Conservation (phyloP, 768 basidiomycete genomes). For the Phaeotremella skinneri region DNA sequence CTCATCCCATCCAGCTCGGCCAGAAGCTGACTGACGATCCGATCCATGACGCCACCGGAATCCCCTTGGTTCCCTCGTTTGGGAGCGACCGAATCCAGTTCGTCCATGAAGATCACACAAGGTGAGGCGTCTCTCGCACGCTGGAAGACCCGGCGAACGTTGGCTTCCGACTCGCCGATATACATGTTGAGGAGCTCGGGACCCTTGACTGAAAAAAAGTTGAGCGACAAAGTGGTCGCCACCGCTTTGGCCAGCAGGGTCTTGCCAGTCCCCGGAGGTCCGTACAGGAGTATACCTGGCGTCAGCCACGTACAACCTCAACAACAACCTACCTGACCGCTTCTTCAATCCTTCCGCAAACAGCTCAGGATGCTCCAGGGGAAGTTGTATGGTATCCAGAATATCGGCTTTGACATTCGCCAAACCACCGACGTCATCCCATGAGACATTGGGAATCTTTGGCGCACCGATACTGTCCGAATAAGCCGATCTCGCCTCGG, state of each 20-base stretch:
- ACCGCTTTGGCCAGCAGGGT: constrained; percentile 94
- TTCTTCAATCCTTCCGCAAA: constrained; percentile 92
- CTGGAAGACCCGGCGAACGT: constrained; percentile 70
- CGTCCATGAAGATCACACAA: constrained; percentile 96
- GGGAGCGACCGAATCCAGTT: constrained; percentile 89
- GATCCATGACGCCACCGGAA: constrained; percentile 96
- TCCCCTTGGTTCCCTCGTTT: constrained; percentile 93
- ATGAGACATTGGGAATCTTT: constrained; percentile 88
- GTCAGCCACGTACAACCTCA: neutral
- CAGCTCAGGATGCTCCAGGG: constrained; percentile 82
- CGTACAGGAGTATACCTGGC: constrained; percentile 85
- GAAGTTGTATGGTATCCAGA: constrained; percentile 90
- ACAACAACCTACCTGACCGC: constrained; percentile 67
- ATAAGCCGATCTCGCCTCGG: constrained; percentile 70
- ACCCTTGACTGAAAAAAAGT: constrained; percentile 96
- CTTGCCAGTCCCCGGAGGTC: constrained; percentile 94
- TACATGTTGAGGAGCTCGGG: constrained; percentile 97
- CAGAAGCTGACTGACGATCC: constrained; percentile 89
- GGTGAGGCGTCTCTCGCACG: constrained; percentile 85
- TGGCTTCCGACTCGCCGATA: constrained; percentile 86
- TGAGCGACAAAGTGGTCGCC: constrained; percentile 88
- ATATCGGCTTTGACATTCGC: constrained; percentile 85
- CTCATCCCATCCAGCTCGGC: constrained; percentile 93
- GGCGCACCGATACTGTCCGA: constrained; percentile 95
- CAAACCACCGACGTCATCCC: constrained; percentile 97